Base-by-base conservation (phyloP, 2,329 filamentous ascomycete species). In the Trichoderma cornu-damae region DNA sequence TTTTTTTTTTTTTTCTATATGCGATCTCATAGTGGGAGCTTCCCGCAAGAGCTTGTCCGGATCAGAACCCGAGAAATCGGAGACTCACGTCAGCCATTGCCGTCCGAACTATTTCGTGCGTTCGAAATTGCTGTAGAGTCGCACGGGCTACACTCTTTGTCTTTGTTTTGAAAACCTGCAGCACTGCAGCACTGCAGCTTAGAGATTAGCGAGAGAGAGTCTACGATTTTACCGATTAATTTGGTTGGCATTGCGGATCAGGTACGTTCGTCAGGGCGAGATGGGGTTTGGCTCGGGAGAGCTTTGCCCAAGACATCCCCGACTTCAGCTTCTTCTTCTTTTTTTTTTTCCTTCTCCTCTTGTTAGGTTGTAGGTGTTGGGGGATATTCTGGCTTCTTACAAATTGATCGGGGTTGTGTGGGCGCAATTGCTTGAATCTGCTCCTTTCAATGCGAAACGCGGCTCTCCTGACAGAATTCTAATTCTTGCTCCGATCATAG, bases 41-140 rank as follows among this genome's bases (percentile, higher is more conserved):
- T 48, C 43, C 26, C 34, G 28, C 44, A 6, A 32, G 50, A 53
- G 38, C 50, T n/a, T 53, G 28, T 38, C 42, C 30, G 24, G 52
- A 56, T 69, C 67, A 62, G 60, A 66, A 44, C 47, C 59, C 57
- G 59, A 62, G 64, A 65, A 63, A 62, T 64, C 54, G 35, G 53
- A 38, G 55, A 37, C 50, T 58, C 49, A 58, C 49, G 49, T 58
- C 49, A 54, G 49, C 49, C 56, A 44, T 34, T 57, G 50, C 40
- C 38, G 20, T 20, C 40, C 50, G 40, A n/a, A 20, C 20, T 44
- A 44, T 12, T n/a, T 50, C 12, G 30, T 20, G 24, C n/a, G n/a
- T 46, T 11, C n/a, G n/a, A n/a, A 6, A 54, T 3, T 28, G 4
- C 16, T 35, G 26, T 42, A 32, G 49, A 52, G 37, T 52, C 49